Conservation (phyloP, 805 yeast species). For the Zygotorulaspora sp. region DNA sequence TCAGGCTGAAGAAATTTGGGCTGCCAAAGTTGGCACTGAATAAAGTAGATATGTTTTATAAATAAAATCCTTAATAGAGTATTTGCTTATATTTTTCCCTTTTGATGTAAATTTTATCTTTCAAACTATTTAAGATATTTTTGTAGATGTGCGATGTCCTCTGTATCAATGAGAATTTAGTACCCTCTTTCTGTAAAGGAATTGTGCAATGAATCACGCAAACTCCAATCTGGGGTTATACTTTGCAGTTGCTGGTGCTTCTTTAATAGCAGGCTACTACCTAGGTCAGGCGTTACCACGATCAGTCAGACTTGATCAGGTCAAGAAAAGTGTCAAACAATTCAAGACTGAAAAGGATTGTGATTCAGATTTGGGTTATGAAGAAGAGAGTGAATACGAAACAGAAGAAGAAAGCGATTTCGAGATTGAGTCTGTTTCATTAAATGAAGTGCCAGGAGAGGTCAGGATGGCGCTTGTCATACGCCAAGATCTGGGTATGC, state of each 20-base stretch:
- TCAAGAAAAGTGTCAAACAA: slow-evolving; percentile 17
- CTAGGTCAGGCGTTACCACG: slow-evolving; percentile 26
- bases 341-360: slow-evolving; percentile 18
- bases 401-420: slow-evolving; percentile 41
- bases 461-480: slow-evolving; percentile 83
- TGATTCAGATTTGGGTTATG: slow-evolving; percentile 5
- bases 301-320: slow-evolving; percentile 14
- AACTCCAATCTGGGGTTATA: slow-evolving; percentile 17
- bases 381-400: slow-evolving; percentile 28
- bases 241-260: slow-evolving; percentile 28
- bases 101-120: background rate
- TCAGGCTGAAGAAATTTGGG: slow-evolving; percentile 86
- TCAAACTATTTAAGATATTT: too few relatives aligned
- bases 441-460: slow-evolving; percentile 71
- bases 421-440: slow-evolving; percentile 54
- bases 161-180: too few relatives aligned
- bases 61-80: background rate
- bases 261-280: slow-evolving; percentile 31
- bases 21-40: slow-evolving; percentile 38
- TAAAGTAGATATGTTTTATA: background rate
- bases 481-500: slow-evolving; percentile 85
- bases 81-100: too few relatives aligned
- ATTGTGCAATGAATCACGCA: slow-evolving; percentile 17
- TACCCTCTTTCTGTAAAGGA: too few relatives aligned
- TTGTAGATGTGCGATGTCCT: too few relatives aligned